Conservation (phyloP, 2,329 filamentous ascomycete genomes). For the Alternaria sp. region DNA sequence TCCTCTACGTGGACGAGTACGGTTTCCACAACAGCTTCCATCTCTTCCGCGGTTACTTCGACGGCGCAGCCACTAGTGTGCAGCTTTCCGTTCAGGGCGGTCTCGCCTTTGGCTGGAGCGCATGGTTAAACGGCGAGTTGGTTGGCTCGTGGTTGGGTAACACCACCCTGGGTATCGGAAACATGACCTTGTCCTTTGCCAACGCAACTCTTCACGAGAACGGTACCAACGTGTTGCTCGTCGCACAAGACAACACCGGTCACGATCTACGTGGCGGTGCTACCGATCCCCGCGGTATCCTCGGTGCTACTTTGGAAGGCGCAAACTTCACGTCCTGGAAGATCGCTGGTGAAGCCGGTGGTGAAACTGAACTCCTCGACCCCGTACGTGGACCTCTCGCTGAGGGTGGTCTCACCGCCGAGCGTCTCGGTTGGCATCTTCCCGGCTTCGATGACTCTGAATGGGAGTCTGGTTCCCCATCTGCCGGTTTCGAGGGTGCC, state of each 20-base stretch:
- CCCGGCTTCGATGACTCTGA: conserved; percentile 62
- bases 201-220: conserved; percentile 57
- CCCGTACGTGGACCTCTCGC: conserved; percentile 64
- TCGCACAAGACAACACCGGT: conserved; percentile 68
- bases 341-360: conserved; percentile 65
- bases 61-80: conserved; percentile 52
- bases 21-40: conserved; percentile 54
- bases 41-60: conserved; percentile 54
- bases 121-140: conserved; percentile 65
- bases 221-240: conserved; percentile 58
- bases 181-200: conserved; percentile 59
- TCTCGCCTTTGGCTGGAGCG: conserved; percentile 64
- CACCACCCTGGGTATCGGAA: conserved; percentile 49
- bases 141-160: conserved; percentile 65
- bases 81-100: conserved; percentile 64
- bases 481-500: conserved; percentile 56
- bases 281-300: conserved; percentile 61
- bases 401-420: conserved; percentile 66
- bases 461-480: conserved; percentile 53
- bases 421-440: conserved; percentile 67
- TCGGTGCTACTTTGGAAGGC: conserved; percentile 60
- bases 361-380: conserved; percentile 60
- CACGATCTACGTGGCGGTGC: conserved; percentile 63
- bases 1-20: conserved; percentile 54
- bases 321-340: conserved; percentile 63